These are phyloP conservation scores for Ambrosia artemisiifolia DNA, from an alignment of 129 eudicot genomes.

Conservation along the genomic window DNA sequence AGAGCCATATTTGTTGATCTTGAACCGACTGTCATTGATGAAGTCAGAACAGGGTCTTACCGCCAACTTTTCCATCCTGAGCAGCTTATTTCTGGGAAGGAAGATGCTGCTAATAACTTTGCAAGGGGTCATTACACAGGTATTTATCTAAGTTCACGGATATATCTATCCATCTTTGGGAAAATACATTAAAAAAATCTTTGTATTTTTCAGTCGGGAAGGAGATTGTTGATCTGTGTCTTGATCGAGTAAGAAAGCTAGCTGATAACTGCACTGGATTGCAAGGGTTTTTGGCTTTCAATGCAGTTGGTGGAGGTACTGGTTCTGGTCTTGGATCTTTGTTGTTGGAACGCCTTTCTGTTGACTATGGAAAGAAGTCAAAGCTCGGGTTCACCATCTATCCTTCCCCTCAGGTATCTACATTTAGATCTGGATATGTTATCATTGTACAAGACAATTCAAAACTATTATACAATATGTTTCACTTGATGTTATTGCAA, in stretches of 20 bases:
- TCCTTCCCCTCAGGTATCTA: conserved; percentile 92
- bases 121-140: conserved; percentile 98
- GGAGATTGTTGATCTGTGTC: conserved; percentile 88
- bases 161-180: neutral
- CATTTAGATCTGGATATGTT: neutral
- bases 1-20: conserved; percentile 92
- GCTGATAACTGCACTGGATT: conserved; percentile 98
- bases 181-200: neutral
- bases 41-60: conserved; percentile 80
- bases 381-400: conserved; percentile 98
- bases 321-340: conserved; percentile 99
- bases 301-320: conserved; percentile 98
- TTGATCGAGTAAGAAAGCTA: conserved; percentile 88
- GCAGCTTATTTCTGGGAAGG: conserved; percentile 96
- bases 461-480: neutral
- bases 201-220: conserved; percentile 64
- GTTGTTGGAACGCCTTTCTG: conserved; percentile 89
- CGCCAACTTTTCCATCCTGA: conserved; percentile 99
- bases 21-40: conserved; percentile 96
- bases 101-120: conserved; percentile 97
- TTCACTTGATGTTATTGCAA: neutral
- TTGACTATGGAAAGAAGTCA: conserved; percentile 98
- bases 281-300: conserved; percentile 94
- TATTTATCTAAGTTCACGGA: neutral
- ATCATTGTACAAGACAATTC: neutral